Conservation (phyloP, 345 rosid species). For the Dipteronia sinensis region DNA sequence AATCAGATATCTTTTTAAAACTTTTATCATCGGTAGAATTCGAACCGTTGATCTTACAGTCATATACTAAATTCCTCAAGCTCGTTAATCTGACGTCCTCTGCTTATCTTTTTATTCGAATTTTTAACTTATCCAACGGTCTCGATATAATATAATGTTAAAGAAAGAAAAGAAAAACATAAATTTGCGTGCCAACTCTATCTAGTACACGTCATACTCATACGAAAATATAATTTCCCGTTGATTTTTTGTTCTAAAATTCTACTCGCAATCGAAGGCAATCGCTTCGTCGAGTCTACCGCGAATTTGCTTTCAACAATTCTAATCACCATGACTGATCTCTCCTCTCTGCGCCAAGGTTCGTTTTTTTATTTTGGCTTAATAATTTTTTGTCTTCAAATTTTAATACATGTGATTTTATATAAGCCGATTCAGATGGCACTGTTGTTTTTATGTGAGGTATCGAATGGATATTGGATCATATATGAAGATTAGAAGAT, state of each 20-base stretch:
- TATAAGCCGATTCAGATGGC: not conserved
- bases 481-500: not conserved
- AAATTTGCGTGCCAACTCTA: slow-evolving; percentile 5
- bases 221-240: too few relatives aligned
- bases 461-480: not conserved
- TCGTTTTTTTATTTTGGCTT: not conserved
- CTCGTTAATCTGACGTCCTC: too few relatives aligned
- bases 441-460: not conserved
- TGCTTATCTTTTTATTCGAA: too few relatives aligned
- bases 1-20: too few relatives aligned
- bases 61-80: too few relatives aligned
- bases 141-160: too few relatives aligned
- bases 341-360: slow-evolving; percentile 12
- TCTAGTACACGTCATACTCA: too few relatives aligned
- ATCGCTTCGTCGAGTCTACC: not conserved
- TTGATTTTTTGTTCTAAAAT: too few relatives aligned
- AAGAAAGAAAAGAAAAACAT: not conserved
- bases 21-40: too few relatives aligned
- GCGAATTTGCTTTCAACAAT: not conserved
- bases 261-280: not conserved
- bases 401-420: not conserved
- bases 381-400: not conserved
- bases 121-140: too few relatives aligned
- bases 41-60: too few relatives aligned
- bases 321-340: slow-evolving; percentile 36